phyloP scores from a whole-genome alignment of 345 rosid genomes.

The Orychophragmus violaceus region DNA sequence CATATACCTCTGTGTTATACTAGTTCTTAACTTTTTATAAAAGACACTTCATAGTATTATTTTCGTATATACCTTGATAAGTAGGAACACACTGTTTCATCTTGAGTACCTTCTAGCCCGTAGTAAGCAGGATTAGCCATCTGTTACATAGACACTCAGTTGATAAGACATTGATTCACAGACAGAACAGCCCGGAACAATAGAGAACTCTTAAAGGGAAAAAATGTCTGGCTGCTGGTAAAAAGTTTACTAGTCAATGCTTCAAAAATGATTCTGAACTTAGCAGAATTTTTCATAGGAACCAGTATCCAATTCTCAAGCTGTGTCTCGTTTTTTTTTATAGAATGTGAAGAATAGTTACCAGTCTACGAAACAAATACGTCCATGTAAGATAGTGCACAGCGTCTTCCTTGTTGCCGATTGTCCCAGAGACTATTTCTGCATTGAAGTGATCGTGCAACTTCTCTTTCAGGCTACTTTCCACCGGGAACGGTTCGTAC shows the following conservation, averaged over 20 bases:
- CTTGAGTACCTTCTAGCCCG: slow-evolving; percentile 70
- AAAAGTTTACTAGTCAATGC: neutral
- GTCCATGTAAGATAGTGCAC: slow-evolving; percentile 96
- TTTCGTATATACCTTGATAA: slow-evolving; percentile 62
- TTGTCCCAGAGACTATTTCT: slow-evolving; percentile 87
- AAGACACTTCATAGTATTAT: slow-evolving; percentile 2
- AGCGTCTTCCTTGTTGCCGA: slow-evolving; percentile 88
- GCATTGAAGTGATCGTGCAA: slow-evolving; percentile 87
- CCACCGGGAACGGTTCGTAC: slow-evolving; percentile 99
- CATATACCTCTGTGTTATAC: neutral
- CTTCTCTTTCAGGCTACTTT: slow-evolving; percentile 91
- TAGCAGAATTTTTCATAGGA: neutral
- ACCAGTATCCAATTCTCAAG: neutral
- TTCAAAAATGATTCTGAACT: neutral
- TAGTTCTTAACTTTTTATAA: neutral
- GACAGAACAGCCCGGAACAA: neutral
- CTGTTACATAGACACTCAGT: slow-evolving; percentile 36
- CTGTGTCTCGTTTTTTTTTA: neutral
- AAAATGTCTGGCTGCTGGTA: neutral
- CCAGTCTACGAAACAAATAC: slow-evolving; percentile 93
- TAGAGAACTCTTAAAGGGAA: neutral
- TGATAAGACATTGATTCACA: neutral
- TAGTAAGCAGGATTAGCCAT: slow-evolving; percentile 96
- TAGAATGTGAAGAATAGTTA: slow-evolving; percentile 30
- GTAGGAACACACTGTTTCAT: slow-evolving; percentile 65